phyloP scores from a whole-genome alignment of 768 basidiomycete genomes.

The Mycena maculata region DNA sequence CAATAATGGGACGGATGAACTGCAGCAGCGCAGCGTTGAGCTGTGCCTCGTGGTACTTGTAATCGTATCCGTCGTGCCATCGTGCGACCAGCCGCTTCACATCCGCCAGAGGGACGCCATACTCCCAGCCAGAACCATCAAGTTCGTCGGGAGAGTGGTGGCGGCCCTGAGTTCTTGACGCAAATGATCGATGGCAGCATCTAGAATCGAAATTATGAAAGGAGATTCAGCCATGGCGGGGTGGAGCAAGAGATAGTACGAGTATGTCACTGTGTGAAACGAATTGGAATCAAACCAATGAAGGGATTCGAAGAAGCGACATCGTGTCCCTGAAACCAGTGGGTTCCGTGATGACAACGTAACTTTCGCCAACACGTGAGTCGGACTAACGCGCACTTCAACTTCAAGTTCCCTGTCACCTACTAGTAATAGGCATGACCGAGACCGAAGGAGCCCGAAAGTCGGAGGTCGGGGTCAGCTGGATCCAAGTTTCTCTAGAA shows the following conservation, averaged over 20 bases:
- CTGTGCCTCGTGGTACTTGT: slow-evolving; percentile 18
- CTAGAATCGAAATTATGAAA: slow-evolving; percentile 21
- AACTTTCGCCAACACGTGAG: no score
- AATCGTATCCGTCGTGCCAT: slow-evolving; percentile 27
- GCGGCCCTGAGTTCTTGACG: slow-evolving; percentile 12
- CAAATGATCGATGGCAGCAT: slow-evolving; percentile 9
- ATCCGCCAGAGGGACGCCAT: slow-evolving; percentile 23
- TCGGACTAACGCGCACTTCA: no score
- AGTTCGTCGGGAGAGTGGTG: slow-evolving; percentile 27
- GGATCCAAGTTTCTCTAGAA: no score
- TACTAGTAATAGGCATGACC: no score
- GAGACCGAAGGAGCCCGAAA: no score
- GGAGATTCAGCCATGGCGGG: slow-evolving; percentile 8
- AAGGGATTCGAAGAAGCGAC: no score
- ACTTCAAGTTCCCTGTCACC: no score
- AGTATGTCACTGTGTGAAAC: no score
- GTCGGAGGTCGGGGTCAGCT: no score
- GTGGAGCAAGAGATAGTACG: background rate
- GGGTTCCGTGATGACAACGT: no score
- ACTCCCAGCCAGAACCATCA: slow-evolving; percentile 21
- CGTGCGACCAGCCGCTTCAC: slow-evolving; percentile 19
- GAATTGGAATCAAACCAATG: no score
- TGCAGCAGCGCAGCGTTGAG: slow-evolving; percentile 22
- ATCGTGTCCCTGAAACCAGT: no score
- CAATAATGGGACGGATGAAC: slow-evolving; percentile 19